Conservation (phyloP, 148 eudicot species). For the Bassia scoparia region DNA sequence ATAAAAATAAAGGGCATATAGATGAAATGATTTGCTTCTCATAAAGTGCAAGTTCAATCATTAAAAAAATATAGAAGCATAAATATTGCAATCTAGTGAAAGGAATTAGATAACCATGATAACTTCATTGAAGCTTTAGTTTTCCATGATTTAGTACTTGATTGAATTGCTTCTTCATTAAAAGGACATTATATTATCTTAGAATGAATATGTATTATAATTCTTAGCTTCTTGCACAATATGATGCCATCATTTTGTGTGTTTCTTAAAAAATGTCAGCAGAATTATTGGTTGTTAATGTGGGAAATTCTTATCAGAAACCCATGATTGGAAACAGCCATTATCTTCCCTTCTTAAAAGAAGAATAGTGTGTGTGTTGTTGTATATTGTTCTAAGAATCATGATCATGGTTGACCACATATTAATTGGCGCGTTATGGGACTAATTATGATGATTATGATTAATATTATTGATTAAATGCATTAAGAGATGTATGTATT, state of each 20-base stretch:
- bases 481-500: too few species aligned
- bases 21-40: conserved; percentile 13
- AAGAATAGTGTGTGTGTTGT: neutral
- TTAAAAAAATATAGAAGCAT: conserved; percentile 1
- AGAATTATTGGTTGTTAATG: neutral
- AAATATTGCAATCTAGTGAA: neutral
- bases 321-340: neutral
- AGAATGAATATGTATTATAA: neutral
- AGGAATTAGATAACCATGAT: neutral
- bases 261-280: neutral
- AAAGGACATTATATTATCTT: conserved; percentile 5
- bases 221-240: conserved; percentile 1
- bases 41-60: conserved; percentile 22
- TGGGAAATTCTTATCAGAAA: neutral
- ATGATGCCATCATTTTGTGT: conserved; percentile 8
- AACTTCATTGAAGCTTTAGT: neutral
- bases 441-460: too few species aligned
- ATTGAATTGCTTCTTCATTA: conserved; percentile 3
- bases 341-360: too few species aligned
- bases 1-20: conserved; percentile 9
- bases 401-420: too few species aligned
- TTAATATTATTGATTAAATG: too few species aligned
- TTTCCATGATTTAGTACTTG: conserved; percentile 3
- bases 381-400: too few species aligned
- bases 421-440: too few species aligned